Conservation (phyloP, 2,329 filamentous ascomycete genomes). For the Aspergillus ochraceoroseus region DNA sequence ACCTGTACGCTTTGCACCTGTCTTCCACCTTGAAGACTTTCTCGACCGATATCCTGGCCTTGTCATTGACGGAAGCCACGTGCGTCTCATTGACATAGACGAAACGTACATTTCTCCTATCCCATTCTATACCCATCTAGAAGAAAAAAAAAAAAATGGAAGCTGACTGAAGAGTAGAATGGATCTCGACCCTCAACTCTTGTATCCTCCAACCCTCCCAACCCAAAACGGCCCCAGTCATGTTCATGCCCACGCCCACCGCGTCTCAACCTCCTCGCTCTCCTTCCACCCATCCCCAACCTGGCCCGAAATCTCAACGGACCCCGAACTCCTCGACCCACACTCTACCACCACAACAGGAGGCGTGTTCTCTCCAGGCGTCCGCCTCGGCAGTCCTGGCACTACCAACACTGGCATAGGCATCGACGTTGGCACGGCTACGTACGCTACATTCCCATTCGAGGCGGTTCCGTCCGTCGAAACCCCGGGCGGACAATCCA, state of each 20-base stretch:
- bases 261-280: slow-evolving; percentile 19
- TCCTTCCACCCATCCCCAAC: slow-evolving; percentile 23
- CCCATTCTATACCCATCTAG: neutral
- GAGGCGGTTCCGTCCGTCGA: slow-evolving; percentile 27
- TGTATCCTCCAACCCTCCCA: slow-evolving; percentile 17
- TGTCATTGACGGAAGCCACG: slow-evolving; percentile 68
- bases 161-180: slow-evolving; percentile 11
- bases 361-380: slow-evolving; percentile 40
- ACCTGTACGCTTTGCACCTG: slow-evolving; percentile 67
- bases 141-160: neutral
- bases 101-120: slow-evolving; percentile 39
- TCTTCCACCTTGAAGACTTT: slow-evolving; percentile 82
- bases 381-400: too few relatives aligned
- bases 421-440: neutral
- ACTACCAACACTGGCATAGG: too few relatives aligned
- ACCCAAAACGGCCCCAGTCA: slow-evolving; percentile 17
- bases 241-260: neutral
- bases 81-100: slow-evolving; percentile 64
- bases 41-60: slow-evolving; percentile 74
- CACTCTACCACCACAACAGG: slow-evolving; percentile 5
- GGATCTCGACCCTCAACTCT: slow-evolving; percentile 19
- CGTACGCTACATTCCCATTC: slow-evolving; percentile 39
- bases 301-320: slow-evolving; percentile 17
- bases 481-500: slow-evolving; percentile 38
- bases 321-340: slow-evolving; percentile 8